phyloP scores from a whole-genome alignment of 2,329 filamentous ascomycete species.

The Diaporthe citrichinensis region DNA sequence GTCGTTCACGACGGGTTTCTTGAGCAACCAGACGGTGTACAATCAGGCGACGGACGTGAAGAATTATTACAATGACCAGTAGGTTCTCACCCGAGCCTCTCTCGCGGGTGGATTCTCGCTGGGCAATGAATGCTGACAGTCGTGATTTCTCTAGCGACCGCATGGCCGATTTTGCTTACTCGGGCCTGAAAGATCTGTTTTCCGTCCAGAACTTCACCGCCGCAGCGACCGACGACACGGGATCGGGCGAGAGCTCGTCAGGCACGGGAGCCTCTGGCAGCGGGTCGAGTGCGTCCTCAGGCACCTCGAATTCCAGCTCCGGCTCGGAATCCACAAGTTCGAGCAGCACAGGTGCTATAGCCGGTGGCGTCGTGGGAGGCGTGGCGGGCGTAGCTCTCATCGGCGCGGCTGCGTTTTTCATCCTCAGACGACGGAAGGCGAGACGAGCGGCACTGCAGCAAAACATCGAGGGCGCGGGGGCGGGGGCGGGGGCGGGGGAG shows the following conservation, averaged over 20 bases:
- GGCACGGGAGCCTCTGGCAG: background rate
- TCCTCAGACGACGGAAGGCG: background rate
- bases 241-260: background rate
- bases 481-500: background rate
- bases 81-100: background rate
- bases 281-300: background rate
- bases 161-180: constrained; percentile 20
- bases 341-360: constrained; percentile 6
- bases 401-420: background rate
- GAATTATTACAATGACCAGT: constrained; percentile 8
- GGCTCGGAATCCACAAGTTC: background rate
- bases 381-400: background rate
- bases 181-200: constrained; percentile 15
- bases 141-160: background rate
- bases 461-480: background rate
- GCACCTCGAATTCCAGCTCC: background rate
- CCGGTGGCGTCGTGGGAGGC: background rate
- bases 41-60: background rate
- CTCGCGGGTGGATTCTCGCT: too few species aligned
- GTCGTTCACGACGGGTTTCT: constrained; percentile 38
- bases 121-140: background rate
- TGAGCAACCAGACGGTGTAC: constrained; percentile 29
- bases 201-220: constrained; percentile 36
- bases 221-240: background rate
- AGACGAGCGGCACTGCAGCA: background rate